Conservation (phyloP, 2,329 filamentous ascomycete genomes). For the Anthostomella pinea region DNA sequence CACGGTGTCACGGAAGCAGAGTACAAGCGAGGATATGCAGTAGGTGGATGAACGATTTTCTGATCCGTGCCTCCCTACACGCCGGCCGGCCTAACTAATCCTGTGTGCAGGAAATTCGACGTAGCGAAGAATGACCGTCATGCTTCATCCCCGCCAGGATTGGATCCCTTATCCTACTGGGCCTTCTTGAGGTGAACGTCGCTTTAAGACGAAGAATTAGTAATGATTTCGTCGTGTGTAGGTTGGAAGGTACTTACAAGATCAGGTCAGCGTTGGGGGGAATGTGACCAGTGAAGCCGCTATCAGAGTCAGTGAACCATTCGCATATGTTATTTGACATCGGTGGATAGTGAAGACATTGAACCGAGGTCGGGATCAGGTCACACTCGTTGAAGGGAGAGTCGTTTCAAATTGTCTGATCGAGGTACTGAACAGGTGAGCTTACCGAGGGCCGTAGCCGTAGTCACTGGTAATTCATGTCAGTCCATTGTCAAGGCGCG, state of each 20-base stretch:
- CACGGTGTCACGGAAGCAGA: background rate
- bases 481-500: conserved; percentile 7
- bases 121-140: no score
- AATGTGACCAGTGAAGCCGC: conserved; percentile 20
- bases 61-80: background rate
- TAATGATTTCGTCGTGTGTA: background rate
- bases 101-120: no score
- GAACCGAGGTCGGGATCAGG: no score
- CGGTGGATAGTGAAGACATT: no score
- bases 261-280: conserved; percentile 32
- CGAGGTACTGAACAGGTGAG: conserved; percentile 1
- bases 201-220: conserved; percentile 13
- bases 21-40: background rate
- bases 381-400: background rate
- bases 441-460: conserved; percentile 33
- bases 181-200: conserved; percentile 29
- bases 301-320: conserved; percentile 8
- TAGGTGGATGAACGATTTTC: background rate
- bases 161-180: conserved; percentile 14
- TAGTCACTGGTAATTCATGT: conserved; percentile 26
- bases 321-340: no score
- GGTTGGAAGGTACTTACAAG: conserved; percentile 26
- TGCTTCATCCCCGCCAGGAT: no score
- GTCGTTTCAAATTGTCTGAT: background rate
- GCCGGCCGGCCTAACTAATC: background rate